phyloP scores from a whole-genome alignment of 306 rosid genomes.

The Canavalia gladiata region DNA sequence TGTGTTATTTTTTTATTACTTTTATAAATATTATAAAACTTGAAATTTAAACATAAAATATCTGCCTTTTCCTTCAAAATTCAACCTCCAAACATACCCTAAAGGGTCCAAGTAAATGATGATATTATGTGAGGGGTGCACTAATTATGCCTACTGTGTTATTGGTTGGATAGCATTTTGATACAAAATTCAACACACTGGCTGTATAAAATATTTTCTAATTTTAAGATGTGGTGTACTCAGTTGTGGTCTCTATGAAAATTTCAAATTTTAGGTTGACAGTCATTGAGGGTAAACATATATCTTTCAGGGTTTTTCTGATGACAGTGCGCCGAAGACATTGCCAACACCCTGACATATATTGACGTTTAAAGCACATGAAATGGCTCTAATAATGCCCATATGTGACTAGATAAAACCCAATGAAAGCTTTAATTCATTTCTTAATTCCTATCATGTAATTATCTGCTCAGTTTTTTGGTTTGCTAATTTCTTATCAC shows the following conservation, averaged over 20 bases:
- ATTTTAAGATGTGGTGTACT: conserved; percentile 9
- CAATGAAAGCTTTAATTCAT: conserved; percentile 14
- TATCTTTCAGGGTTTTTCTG: conserved; percentile 32
- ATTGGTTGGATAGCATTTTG: too few relatives aligned
- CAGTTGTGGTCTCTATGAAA: conserved; percentile 6
- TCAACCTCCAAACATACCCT: too few relatives aligned
- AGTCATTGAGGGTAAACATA: conserved; percentile 14
- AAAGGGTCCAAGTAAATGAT: too few relatives aligned
- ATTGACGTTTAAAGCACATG: conserved; percentile 14
- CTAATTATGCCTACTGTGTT: too few relatives aligned
- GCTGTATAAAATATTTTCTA: conserved; percentile 10
- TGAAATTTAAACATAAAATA: too few relatives aligned
- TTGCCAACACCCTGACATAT: conserved; percentile 34
- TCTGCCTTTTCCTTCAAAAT: too few relatives aligned
- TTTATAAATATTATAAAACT: too few relatives aligned
- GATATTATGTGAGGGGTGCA: too few relatives aligned
- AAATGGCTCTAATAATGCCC: neutral
- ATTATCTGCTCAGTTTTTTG: conserved; percentile 14
- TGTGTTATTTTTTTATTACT: too few relatives aligned
- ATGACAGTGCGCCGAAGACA: conserved; percentile 8
- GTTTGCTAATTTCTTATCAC: conserved; percentile 24
- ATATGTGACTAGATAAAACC: neutral
- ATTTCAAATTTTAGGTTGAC: conserved; percentile 11
- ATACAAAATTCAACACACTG: neutral
- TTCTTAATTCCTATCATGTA: conserved; percentile 17